phyloP scores from a whole-genome alignment of 2,329 filamentous ascomycete species.

The Onygena corvina region DNA sequence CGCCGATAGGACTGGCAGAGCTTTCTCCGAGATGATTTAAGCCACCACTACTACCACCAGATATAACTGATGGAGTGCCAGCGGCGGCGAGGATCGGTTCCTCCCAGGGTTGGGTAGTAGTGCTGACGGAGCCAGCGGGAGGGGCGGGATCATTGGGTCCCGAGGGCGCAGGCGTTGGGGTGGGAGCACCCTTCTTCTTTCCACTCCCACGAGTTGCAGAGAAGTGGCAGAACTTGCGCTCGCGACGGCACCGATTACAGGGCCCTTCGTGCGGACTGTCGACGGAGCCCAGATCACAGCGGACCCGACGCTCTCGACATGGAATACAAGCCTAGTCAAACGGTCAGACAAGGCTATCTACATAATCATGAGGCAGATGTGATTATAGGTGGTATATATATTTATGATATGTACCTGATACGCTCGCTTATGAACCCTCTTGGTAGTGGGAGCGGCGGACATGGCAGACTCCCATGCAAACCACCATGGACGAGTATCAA shows the following conservation, averaged over 20 bases:
- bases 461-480: conserved; percentile 10
- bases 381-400: not conserved
- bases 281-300: conserved; percentile 17
- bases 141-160: not conserved
- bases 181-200: conserved; percentile 14
- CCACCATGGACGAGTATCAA: not conserved
- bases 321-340: conserved; percentile 17
- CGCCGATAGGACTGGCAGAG: not conserved
- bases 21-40: not conserved
- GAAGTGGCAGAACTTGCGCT: conserved; percentile 18
- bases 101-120: conserved; percentile 6
- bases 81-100: conserved; percentile 1
- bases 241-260: conserved; percentile 17
- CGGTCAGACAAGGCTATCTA: not conserved
- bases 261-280: conserved; percentile 17
- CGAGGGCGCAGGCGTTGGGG: not conserved
- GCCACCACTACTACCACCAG: not conserved
- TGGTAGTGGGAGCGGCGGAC: conserved; percentile 12
- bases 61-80: conserved; percentile 1
- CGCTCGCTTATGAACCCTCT: conserved; percentile 17
- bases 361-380: not conserved
- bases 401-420: conserved; percentile 16
- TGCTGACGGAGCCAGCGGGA: not conserved
- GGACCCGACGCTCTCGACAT: conserved; percentile 18
- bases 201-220: conserved; percentile 17